Base-by-base conservation (phyloP, 495 filamentous ascomycete genomes). In the Penicillium bialowiezense region DNA sequence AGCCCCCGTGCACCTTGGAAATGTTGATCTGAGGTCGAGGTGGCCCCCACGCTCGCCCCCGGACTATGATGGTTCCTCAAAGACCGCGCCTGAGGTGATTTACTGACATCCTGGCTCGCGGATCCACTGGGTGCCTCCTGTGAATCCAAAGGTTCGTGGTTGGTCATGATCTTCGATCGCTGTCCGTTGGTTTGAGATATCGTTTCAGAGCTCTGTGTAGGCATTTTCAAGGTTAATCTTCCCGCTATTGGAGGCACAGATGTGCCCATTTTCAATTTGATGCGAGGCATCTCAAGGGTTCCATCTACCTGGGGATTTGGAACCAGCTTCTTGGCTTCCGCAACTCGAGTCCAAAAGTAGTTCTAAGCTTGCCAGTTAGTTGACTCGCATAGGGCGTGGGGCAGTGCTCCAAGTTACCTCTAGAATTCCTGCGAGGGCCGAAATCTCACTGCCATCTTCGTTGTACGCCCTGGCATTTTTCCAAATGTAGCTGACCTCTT, bases 381-480 rank as follows among this genome's bases (percentile, higher is more conserved):
- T 43, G 37, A n/a, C 38, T 29, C n/a, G n/a, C 21, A 10, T n/a
- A 14, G 15, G n/a, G 29, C 20, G 38, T 2, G 37, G 44, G 33
- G 10, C 17, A 20, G 10, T n/a, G 44, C 29, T 17, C 40, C 19
- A 21, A 39, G 77, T 43, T 72, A 89, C 89, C 78, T 95, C 81
- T 10, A 96, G 77, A 26, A 89, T 77, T 15, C 80, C 80, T 15
- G 89, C 88, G 46, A 90, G 73, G 15, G 75, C 69, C 41, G 77
- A 85, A 32, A 96, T 87, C 13, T 85, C 82, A 56, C 91, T 95
- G 3, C 78, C 87, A 56, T 95, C 90, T 58, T 95, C 90, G 55
- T 96, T 96, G 67, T 91, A 96, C 23, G 83, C 79, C 41, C 84
- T 82, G 4, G 91, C 91, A 69, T 96, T 96, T 31, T 76, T 79